A percentile compares a stretch with the other conserved stretches of the same genome.
These are phyloP conservation scores for Barnettozyma populi DNA, from an alignment of 805 yeast species.

Conservation along the genomic window DNA sequence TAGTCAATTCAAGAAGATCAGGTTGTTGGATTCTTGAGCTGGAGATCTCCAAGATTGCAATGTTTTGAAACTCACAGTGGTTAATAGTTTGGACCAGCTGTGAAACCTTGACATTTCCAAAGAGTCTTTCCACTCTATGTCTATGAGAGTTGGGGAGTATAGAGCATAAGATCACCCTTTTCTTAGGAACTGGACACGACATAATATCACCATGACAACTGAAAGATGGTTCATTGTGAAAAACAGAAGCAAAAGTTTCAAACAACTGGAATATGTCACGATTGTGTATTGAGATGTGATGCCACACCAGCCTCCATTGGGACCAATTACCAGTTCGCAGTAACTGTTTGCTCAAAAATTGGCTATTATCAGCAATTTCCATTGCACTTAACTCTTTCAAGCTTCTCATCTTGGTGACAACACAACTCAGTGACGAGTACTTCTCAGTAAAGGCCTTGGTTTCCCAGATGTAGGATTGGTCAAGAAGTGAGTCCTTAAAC, in stretches of 20 bases:
- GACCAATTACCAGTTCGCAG: conserved; percentile 21
- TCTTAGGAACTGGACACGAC: conserved; percentile 12
- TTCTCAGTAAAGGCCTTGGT: not conserved
- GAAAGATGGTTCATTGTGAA: conserved; percentile 14
- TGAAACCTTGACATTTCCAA: conserved; percentile 20
- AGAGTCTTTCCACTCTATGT: conserved; percentile 33
- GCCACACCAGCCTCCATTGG: conserved; percentile 32
- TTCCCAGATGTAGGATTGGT: conserved; percentile 18
- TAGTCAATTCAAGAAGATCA: conserved; percentile 17
- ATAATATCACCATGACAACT: conserved; percentile 15
- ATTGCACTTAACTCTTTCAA: conserved; percentile 24
- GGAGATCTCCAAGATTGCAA: conserved; percentile 18
- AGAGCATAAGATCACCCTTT: conserved; percentile 14
- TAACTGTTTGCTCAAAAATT: conserved; percentile 18
- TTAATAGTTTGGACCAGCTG: conserved; percentile 13
- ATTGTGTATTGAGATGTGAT: conserved; percentile 23
- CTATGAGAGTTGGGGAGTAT: conserved; percentile 17
- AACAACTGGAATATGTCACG: conserved; percentile 28
- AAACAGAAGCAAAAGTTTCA: conserved; percentile 25
- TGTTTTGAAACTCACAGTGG: conserved; percentile 11
- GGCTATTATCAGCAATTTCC: conserved; percentile 24
- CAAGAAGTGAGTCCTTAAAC: conserved; percentile 15
- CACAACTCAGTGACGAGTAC: not conserved
- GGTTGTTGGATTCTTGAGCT: conserved; percentile 10
- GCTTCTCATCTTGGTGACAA: conserved; percentile 8